These are phyloP conservation scores for Hemisphaericaspora xylanilytica DNA, from an alignment of 1,139 yeast species.

Conservation along the genomic window DNA sequence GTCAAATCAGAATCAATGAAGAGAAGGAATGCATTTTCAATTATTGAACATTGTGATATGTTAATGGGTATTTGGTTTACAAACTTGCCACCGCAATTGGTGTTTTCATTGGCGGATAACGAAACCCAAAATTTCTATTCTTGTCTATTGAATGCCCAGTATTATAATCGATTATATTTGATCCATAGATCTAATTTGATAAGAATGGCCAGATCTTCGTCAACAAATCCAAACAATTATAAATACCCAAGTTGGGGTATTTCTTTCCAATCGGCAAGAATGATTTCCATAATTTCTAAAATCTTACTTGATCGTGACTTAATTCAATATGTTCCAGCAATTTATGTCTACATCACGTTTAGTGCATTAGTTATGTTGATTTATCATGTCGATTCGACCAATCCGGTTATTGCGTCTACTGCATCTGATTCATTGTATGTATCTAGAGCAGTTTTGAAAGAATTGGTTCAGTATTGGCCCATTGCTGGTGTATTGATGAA, in stretches of 20 bases:
- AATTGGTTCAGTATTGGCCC: slow-evolving; percentile 48
- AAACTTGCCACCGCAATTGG: slow-evolving; percentile 62
- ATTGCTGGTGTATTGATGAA: slow-evolving; percentile 43
- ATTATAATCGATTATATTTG: slow-evolving; percentile 68
- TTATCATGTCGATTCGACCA: slow-evolving; percentile 67
- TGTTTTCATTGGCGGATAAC: slow-evolving; percentile 58
- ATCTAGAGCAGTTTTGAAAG: slow-evolving; percentile 51
- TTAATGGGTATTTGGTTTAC: slow-evolving; percentile 79
- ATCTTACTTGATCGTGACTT: slow-evolving; percentile 54
- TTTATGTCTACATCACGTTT: slow-evolving; percentile 56
- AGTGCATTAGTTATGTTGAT: slow-evolving; percentile 72
- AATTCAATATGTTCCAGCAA: slow-evolving; percentile 54
- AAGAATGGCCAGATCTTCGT: slow-evolving; percentile 45
- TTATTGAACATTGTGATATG: slow-evolving; percentile 72
- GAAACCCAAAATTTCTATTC: slow-evolving; percentile 54
- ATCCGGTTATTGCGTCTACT: slow-evolving; percentile 54
- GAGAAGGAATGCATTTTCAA: slow-evolving; percentile 49
- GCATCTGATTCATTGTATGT: slow-evolving; percentile 58
- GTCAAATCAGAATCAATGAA: slow-evolving; percentile 62
- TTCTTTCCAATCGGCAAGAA: slow-evolving; percentile 81
- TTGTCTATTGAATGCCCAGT: slow-evolving; percentile 66
- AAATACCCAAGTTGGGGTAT: slow-evolving; percentile 81
- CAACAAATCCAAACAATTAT: slow-evolving; percentile 47
- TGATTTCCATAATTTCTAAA: slow-evolving; percentile 68
- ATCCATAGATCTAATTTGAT: slow-evolving; percentile 71